Evolutionary conservation across 2,329 filamentous ascomycete genomes (phyloP).

Genomic region (Akanthomyces lecanii): DNA sequence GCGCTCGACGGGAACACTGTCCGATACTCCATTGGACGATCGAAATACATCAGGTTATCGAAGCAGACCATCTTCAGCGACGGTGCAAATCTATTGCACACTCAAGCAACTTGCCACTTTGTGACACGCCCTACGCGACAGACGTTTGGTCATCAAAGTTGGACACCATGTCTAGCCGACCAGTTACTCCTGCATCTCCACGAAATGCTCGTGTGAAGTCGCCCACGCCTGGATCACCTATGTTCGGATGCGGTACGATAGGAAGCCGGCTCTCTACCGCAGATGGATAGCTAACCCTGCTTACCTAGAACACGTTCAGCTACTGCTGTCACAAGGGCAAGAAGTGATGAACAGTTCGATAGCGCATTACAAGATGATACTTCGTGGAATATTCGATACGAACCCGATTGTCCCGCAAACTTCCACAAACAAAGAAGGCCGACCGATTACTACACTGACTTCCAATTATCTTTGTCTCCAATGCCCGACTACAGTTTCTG

Average conservation of each 20-base stretch:
- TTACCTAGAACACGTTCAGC: slow-evolving; percentile 64
- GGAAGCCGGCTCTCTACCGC: slow-evolving; percentile 1
- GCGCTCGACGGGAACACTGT: not conserved
- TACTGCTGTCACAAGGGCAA: slow-evolving; percentile 57
- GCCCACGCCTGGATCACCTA: slow-evolving; percentile 53
- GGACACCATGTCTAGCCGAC: slow-evolving; percentile 41
- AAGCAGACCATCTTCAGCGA: not conserved
- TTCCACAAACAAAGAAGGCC: slow-evolving; percentile 53
- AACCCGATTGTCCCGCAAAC: slow-evolving; percentile 63
- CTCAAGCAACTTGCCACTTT: not conserved
- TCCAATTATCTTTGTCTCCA: slow-evolving; percentile 70
- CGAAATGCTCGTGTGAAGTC: slow-evolving; percentile 58
- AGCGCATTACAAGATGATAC: slow-evolving; percentile 66
- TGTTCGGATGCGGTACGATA: slow-evolving; percentile 60
- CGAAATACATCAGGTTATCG: not conserved
- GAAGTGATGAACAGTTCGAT: slow-evolving; percentile 65
- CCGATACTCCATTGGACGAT: not conserved
- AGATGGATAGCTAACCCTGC: slow-evolving; percentile 26
- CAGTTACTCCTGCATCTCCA: slow-evolving; percentile 48
- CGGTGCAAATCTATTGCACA: not conserved
- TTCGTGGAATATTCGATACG: slow-evolving; percentile 66
- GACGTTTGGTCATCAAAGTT: not conserved
- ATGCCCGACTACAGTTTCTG: slow-evolving; percentile 64
- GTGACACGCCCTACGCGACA: slow-evolving; percentile 7
- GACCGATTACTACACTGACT: slow-evolving; percentile 57